These are phyloP conservation scores for Penicillium paneum DNA, from an alignment of 2,329 filamentous ascomycete species.

Conservation along the genomic window DNA sequence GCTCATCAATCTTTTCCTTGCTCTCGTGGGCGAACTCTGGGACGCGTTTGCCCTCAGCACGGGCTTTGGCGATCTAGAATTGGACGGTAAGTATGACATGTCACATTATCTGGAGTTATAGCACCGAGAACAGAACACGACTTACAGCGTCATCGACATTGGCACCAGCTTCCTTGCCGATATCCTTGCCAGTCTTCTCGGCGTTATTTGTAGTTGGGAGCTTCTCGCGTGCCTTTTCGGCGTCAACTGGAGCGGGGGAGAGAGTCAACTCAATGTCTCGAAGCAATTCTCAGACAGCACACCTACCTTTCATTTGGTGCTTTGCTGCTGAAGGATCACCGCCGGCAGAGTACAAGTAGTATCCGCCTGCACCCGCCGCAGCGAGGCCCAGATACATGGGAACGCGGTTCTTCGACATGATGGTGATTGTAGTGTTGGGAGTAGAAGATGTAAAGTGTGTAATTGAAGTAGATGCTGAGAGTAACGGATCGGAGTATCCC, in stretches of 20 bases:
- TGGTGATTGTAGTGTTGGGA: slow-evolving; percentile 1
- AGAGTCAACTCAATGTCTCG: neutral
- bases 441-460: neutral
- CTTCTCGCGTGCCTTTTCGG: slow-evolving; percentile 64
- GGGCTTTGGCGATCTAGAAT: slow-evolving; percentile 59
- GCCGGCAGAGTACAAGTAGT: slow-evolving; percentile 88
- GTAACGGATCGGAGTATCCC: neutral
- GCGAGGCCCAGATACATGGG: slow-evolving; percentile 50
- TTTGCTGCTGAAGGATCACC: slow-evolving; percentile 78
- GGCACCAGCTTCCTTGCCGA: slow-evolving; percentile 60
- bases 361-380: slow-evolving; percentile 68
- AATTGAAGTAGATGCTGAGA: neutral
- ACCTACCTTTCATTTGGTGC: slow-evolving; percentile 79
- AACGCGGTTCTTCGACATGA: slow-evolving; percentile 38
- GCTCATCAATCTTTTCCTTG: slow-evolving; percentile 55
- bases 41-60: slow-evolving; percentile 58
- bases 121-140: slow-evolving; percentile 14
- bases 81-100: neutral
- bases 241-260: slow-evolving; percentile 61
- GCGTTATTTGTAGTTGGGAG: slow-evolving; percentile 62
- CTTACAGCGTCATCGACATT: slow-evolving; percentile 69
- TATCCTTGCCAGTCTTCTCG: slow-evolving; percentile 62
- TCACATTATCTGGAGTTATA: slow-evolving; percentile 2
- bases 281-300: neutral
- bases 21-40: slow-evolving; percentile 61